Evolutionary conservation across 2,329 filamentous ascomycete genomes (phyloP).

Genomic region (Calonectria ilicicola): DNA sequence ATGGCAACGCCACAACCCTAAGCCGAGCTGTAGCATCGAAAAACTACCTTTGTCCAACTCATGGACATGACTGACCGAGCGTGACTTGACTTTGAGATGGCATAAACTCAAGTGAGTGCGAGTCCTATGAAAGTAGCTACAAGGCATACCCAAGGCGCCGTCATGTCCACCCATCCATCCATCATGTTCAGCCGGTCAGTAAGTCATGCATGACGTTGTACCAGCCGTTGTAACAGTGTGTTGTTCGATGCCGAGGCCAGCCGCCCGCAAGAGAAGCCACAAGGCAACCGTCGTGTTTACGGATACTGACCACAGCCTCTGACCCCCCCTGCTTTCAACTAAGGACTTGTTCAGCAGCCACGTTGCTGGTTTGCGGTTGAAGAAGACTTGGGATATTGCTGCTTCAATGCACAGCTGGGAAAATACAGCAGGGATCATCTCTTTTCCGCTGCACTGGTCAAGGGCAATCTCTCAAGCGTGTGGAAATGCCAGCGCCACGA

Average conservation of each 20-base stretch:
- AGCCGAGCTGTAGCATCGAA: neutral
- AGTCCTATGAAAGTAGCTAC: neutral
- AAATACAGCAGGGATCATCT: neutral
- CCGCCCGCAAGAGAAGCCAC: conserved; percentile 3
- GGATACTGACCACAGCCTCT: neutral
- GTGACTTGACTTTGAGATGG: neutral
- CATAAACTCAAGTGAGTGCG: neutral
- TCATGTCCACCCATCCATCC: conserved; percentile 1
- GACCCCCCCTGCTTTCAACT: neutral
- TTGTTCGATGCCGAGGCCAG: conserved; percentile 11
- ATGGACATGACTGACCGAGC: neutral
- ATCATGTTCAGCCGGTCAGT: neutral
- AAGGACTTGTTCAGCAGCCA: neutral
- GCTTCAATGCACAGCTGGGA: neutral
- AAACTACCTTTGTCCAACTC: neutral
- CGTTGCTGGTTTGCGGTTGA: neutral
- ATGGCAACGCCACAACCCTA: conserved; percentile 16
- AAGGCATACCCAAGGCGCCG: neutral
- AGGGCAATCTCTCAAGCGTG: conserved; percentile 1
- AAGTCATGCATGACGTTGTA: conserved; percentile 14
- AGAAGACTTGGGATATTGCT: neutral
- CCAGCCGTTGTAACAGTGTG: conserved; percentile 5
- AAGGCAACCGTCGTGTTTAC: neutral
- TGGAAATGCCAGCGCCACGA: conserved; percentile 5
- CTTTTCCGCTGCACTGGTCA: conserved; percentile 4